A percentile compares a stretch with the other conserved stretches of the same genome.
Evolutionary conservation across 805 yeast genomes (phyloP).

Genomic region (Hanseniaspora osmophila): DNA sequence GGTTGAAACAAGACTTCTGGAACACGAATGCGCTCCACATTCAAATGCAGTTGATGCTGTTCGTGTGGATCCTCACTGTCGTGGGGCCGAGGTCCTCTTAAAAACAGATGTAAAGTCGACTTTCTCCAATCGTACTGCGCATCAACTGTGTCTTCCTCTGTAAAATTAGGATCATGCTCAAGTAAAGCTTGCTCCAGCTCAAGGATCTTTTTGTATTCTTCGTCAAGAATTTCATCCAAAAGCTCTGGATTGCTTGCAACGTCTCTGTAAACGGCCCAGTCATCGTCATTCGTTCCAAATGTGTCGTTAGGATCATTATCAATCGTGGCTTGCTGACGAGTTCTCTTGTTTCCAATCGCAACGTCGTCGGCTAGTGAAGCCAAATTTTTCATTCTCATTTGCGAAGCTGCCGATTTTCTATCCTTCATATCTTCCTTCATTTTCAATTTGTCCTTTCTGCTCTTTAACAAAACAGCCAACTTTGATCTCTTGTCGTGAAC

Average conservation of each 20-base stretch:
- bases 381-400: slow-evolving; percentile 79
- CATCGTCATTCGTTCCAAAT: slow-evolving; percentile 90
- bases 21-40: slow-evolving; percentile 78
- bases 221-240: slow-evolving; percentile 61
- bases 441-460: slow-evolving; percentile 52
- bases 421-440: slow-evolving; percentile 68
- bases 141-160: slow-evolving; percentile 72
- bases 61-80: slow-evolving; percentile 74
- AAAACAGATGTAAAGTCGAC: slow-evolving; percentile 64
- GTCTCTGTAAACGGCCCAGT: slow-evolving; percentile 84
- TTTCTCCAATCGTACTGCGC: slow-evolving; percentile 75
- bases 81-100: slow-evolving; percentile 82
- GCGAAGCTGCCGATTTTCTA: slow-evolving; percentile 83
- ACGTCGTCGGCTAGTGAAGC: slow-evolving; percentile 72
- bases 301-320: slow-evolving; percentile 89
- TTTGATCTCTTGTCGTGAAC: slow-evolving; percentile 50
- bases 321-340: slow-evolving; percentile 48
- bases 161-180: slow-evolving; percentile 73
- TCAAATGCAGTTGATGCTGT: slow-evolving; percentile 80
- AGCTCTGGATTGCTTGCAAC: slow-evolving; percentile 56
- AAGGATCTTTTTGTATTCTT: slow-evolving; percentile 44
- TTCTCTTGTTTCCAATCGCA: slow-evolving; percentile 27
- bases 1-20: slow-evolving; percentile 93
- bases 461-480: slow-evolving; percentile 44
- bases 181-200: slow-evolving; percentile 62